phyloP scores from a whole-genome alignment of 129 eudicot genomes.

The Lactuca saligna region DNA sequence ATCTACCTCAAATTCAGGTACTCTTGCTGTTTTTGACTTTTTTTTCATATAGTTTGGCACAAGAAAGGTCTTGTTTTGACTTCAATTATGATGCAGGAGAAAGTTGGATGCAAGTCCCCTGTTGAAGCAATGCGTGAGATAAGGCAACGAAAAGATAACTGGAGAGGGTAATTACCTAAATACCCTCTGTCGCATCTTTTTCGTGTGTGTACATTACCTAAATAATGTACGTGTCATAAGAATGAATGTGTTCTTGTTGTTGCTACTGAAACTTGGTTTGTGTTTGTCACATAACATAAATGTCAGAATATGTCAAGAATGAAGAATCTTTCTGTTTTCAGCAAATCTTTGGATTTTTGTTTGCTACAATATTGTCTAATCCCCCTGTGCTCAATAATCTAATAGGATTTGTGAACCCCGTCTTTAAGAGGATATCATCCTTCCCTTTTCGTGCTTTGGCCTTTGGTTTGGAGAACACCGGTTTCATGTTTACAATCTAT shows the following conservation, averaged over 20 bases:
- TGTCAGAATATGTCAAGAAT: constrained; percentile 4
- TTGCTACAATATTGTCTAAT: constrained; percentile 12
- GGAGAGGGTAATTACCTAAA: constrained; percentile 58
- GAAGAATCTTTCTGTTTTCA: background rate
- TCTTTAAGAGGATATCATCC: constrained; percentile 25
- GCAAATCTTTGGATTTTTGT: background rate
- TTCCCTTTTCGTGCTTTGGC: background rate
- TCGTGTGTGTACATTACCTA: constrained; percentile 15
- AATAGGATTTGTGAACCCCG: constrained; percentile 21
- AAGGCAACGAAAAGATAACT: constrained; percentile 79
- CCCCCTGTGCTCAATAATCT: background rate
- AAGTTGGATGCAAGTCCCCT: constrained; percentile 68
- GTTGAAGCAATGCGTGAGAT: constrained; percentile 75
- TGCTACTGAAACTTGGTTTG: constrained; percentile 8
- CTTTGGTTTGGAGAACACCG: background rate
- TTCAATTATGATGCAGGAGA: constrained; percentile 47
- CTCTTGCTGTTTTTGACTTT: background rate
- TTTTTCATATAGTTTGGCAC: background rate
- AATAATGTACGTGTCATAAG: constrained; percentile 25
- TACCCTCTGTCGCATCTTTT: constrained; percentile 16
- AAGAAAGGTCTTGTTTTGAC: no score
- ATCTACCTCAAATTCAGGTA: constrained; percentile 79
- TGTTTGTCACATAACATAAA: background rate
- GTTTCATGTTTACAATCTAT: no score
- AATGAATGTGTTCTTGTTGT: background rate